These are phyloP conservation scores for Osmanthus fragrans DNA, from an alignment of 257 asterid species.

Conservation along the genomic window DNA sequence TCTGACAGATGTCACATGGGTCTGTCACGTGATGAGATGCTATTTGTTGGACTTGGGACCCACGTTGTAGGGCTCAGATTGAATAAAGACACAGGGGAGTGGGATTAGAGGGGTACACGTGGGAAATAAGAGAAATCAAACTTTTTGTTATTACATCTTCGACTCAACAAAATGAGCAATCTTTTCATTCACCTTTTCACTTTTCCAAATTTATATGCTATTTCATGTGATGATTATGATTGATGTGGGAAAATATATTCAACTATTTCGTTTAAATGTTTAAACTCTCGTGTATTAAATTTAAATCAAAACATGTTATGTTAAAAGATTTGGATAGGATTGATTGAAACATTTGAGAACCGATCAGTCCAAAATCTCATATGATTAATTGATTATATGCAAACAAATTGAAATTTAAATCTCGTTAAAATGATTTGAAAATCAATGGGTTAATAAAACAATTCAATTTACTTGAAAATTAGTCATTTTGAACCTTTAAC, in stretches of 20 bases:
- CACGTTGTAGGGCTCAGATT: slow-evolving; percentile 32
- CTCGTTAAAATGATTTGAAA: too few species aligned
- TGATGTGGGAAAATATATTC: background rate
- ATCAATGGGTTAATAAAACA: too few species aligned
- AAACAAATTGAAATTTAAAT: background rate
- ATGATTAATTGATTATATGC: background rate
- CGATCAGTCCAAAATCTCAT: too few species aligned
- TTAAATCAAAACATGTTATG: too few species aligned
- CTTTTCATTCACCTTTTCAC: background rate
- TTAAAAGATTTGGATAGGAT: too few species aligned
- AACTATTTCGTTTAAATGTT: background rate
- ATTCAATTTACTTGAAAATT: too few species aligned
- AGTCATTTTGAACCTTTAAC: too few species aligned
- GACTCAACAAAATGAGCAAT: background rate
- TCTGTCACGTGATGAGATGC: slow-evolving; percentile 69
- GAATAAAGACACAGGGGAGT: slow-evolving; percentile 18
- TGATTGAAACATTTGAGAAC: too few species aligned
- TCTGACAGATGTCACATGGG: slow-evolving; percentile 59
- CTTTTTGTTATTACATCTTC: background rate
- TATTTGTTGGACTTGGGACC: slow-evolving; percentile 35
- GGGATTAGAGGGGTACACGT: slow-evolving; percentile 3
- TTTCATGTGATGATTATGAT: background rate
- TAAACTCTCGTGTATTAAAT: too few species aligned
- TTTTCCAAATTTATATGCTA: background rate
- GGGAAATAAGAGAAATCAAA: background rate